phyloP scores from a whole-genome alignment of 805 yeast genomes.

The Alloascoidea africana region DNA sequence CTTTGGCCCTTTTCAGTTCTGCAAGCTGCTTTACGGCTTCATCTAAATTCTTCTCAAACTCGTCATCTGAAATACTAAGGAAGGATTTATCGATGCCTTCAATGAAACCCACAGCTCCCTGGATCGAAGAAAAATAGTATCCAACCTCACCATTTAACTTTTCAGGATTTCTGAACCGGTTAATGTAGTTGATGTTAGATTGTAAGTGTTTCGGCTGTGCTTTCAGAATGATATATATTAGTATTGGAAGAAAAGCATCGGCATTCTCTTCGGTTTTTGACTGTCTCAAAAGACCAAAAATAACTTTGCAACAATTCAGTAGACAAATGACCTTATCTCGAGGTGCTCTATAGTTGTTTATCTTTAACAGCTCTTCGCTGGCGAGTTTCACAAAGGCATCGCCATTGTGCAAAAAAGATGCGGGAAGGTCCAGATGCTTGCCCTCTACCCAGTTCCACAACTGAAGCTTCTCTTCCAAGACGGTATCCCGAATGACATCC shows the following conservation, averaged over 20 bases:
- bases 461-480: constrained; percentile 33
- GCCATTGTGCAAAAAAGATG: constrained; percentile 29
- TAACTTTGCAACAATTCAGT: constrained; percentile 81
- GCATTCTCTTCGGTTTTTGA: constrained; percentile 67
- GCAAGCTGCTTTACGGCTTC: constrained; percentile 25
- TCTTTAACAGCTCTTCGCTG: constrained; percentile 56
- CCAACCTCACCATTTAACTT: constrained; percentile 80
- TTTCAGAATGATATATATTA: constrained; percentile 64
- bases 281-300: constrained; percentile 73
- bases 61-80: constrained; percentile 46
- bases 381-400: constrained; percentile 51
- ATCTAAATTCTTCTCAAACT: constrained; percentile 31
- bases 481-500: constrained; percentile 48
- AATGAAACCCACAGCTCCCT: constrained; percentile 76
- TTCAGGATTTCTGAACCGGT: constrained; percentile 62
- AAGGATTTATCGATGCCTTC: constrained; percentile 40
- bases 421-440: constrained; percentile 62
- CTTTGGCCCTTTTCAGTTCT: constrained; percentile 22
- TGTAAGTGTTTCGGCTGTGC: constrained; percentile 50
- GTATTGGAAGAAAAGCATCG: constrained; percentile 81
- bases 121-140: constrained; percentile 80
- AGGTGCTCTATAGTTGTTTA: constrained; percentile 80
- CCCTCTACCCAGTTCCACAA: constrained; percentile 64
- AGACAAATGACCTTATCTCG: constrained; percentile 88
- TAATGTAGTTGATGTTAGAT: constrained; percentile 75